These are phyloP conservation scores for Lasiodiplodia sp. DNA, from an alignment of 2,329 filamentous ascomycete genomes.

Conservation along the genomic window DNA sequence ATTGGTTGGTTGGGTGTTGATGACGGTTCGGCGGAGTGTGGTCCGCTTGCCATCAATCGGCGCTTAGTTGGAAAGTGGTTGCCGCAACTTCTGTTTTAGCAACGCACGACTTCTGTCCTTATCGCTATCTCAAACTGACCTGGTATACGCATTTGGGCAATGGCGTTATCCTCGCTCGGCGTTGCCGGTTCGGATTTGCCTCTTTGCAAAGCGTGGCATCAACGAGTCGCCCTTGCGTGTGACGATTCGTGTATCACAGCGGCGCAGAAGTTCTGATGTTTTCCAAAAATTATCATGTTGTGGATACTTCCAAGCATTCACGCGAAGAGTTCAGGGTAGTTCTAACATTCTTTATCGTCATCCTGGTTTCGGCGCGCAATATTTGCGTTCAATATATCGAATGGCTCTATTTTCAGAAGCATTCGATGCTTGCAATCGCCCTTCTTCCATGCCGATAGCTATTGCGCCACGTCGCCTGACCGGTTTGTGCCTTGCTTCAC, in stretches of 20 bases:
- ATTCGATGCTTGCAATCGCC: not conserved
- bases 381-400: slow-evolving; percentile 19
- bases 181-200: too few relatives aligned
- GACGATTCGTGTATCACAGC: not conserved
- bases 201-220: not conserved
- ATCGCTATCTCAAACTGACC: not conserved
- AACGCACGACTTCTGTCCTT: not conserved
- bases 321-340: not conserved
- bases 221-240: slow-evolving; percentile 5
- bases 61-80: slow-evolving; percentile 2
- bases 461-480: not conserved
- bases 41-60: not conserved
- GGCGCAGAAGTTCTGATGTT: not conserved
- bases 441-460: not conserved
- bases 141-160: too few relatives aligned
- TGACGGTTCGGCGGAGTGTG: not conserved
- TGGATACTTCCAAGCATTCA: not conserved
- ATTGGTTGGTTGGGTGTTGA: not conserved
- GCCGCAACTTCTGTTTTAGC: not conserved
- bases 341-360: slow-evolving; percentile 1
- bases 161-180: too few relatives aligned
- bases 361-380: not conserved
- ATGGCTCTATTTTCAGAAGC: slow-evolving; percentile 20
- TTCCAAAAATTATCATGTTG: not conserved
- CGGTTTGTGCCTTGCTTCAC: slow-evolving; percentile 4